These are phyloP conservation scores for Tillandsia fasciculata DNA, from an alignment of 176 grass and related monocot species.

Conservation along the genomic window DNA sequence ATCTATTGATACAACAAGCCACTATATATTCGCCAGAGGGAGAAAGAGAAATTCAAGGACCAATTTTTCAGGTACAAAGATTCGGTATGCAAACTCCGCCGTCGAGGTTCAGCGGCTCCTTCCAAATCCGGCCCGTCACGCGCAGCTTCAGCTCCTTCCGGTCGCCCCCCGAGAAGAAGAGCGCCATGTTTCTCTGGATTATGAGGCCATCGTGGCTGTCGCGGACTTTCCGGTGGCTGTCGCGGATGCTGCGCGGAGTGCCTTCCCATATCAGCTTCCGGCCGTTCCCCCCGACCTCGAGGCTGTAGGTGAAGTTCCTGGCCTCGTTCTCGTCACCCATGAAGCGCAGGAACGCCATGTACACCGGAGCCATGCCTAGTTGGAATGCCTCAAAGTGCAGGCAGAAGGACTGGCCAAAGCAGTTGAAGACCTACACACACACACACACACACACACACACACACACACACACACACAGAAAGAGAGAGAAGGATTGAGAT, in stretches of 20 bases:
- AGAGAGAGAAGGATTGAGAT: not conserved
- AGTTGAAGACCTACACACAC: slow-evolving; percentile 11
- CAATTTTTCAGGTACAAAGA: not conserved
- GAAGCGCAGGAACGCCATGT: slow-evolving; percentile 15
- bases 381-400: slow-evolving; percentile 18
- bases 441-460: not conserved
- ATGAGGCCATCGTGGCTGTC: slow-evolving; percentile 17
- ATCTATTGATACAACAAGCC: no score
- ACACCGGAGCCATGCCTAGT: slow-evolving; percentile 12
- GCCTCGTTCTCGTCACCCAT: slow-evolving; percentile 14
- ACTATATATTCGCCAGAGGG: no score
- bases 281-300: slow-evolving; percentile 13
- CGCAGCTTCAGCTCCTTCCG: slow-evolving; percentile 15
- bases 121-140: slow-evolving; percentile 11
- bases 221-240: slow-evolving; percentile 12
- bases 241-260: slow-evolving; percentile 7
- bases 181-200: slow-evolving; percentile 15
- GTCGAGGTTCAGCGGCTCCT: slow-evolving; percentile 10
- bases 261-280: slow-evolving; percentile 12
- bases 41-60: not conserved
- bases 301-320: slow-evolving; percentile 7
- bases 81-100: slow-evolving; percentile 14
- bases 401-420: slow-evolving; percentile 14
- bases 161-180: slow-evolving; percentile 13
- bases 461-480: not conserved